Percentiles rank a stretch among this genome's conserved stretches.
These are phyloP conservation scores for Fusarium sp. DNA, from an alignment of 2,329 filamentous ascomycete species.

Conservation along the genomic window DNA sequence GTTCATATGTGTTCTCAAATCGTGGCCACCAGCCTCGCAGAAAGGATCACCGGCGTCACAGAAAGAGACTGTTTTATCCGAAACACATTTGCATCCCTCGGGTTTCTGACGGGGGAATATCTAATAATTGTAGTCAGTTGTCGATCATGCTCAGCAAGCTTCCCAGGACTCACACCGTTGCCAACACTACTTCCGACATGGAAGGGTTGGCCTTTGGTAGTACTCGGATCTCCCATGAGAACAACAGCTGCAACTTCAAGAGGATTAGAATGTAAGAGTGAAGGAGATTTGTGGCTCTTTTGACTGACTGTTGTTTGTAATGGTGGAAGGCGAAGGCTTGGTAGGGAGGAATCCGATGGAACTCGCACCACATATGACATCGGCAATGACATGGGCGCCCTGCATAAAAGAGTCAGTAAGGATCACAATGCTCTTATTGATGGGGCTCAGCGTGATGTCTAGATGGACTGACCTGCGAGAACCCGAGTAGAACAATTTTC, in stretches of 20 bases:
- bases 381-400: conserved; percentile 37
- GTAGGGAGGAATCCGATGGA: conserved; percentile 31
- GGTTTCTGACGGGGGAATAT: conserved; percentile 31
- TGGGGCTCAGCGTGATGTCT: no score
- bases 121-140: background rate
- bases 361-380: conserved; percentile 37
- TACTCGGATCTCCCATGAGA: conserved; percentile 40
- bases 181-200: conserved; percentile 30
- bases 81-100: conserved; percentile 17
- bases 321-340: background rate
- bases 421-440: no score
- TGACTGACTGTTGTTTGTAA: conserved; percentile 22
- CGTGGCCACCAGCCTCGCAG: conserved; percentile 29
- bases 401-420: background rate
- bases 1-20: conserved; percentile 32
- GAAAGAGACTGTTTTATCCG: conserved; percentile 23
- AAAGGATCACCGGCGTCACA: conserved; percentile 35
- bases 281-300: accelerated
- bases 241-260: conserved; percentile 30
- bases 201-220: conserved; percentile 25
- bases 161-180: conserved; percentile 24
- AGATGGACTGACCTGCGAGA: conserved; percentile 26
- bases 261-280: background rate
- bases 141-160: no score
- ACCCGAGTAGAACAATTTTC: conserved; percentile 38